Evolutionary conservation across 2,329 filamentous ascomycete genomes (phyloP), one percentile per base, ranked within the genome.

Genomic region (Alternaria sp.): DNA sequence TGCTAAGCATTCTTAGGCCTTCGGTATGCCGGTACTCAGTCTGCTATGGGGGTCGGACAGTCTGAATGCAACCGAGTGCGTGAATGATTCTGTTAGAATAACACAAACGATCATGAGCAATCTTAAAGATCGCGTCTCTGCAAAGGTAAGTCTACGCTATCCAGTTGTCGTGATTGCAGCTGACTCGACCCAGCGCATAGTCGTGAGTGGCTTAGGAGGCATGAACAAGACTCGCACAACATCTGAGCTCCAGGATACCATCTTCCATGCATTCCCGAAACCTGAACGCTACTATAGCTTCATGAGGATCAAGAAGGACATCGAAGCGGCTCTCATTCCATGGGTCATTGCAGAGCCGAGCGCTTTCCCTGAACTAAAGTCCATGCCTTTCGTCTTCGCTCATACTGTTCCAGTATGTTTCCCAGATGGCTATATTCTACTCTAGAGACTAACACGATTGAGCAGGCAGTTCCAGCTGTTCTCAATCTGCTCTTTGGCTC

Each of bases 371-470:
- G 58, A 60, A 24, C 34, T 66, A 0, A 17, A 33, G 10, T 4
- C 40, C 5, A 36, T 53, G 31, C 26, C 58, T 0, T 62, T 65
- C n/a, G n/a, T 69, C 5, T 68, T 69, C 24, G 40, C 49, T 5
- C 42, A 61, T 28, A 62, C 60, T n/a, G 29, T 55, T 23, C 61
- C 53, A 9, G 67, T 69, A 59, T 23, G 60, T 48, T 9, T 1
- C 23, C 14, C 5, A 24, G 9, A 6, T 14, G 21, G 5, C 11
- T 24, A 3, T 23, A 24, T 49, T 4, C 5, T 13, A 4, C 24
- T 14, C 4, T 14, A 29, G 13, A n/a, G 1, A 33, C 34, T 59
- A 11, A 54, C 29, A 10, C 6, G 24, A 21, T 2, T 5, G 11
- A 28, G 26, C 11, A 58, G 39, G 33, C 11, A 4, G 4, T 31